Evolutionary conservation across 208 protist species (phyloP).

Genomic region (Novymonas esmeraldas): DNA sequence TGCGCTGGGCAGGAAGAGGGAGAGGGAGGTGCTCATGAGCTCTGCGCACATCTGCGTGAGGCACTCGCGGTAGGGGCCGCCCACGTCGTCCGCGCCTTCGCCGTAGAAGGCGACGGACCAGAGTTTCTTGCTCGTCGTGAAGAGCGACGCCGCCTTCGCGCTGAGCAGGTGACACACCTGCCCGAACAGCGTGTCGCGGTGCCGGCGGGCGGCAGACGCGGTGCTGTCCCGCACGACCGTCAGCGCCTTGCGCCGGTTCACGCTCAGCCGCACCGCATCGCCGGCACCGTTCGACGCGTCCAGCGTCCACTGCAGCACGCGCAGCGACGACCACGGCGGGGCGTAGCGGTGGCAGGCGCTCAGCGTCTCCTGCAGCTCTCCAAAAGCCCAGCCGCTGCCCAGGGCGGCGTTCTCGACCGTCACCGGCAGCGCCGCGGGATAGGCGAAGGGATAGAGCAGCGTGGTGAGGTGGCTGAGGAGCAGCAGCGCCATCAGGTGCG

Average conservation of each 20-base stretch:
- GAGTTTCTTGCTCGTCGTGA: slow-evolving; percentile 79
- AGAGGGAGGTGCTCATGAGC: slow-evolving; percentile 78
- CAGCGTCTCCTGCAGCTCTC: slow-evolving; percentile 22
- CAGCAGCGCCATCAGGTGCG: slow-evolving; percentile 23
- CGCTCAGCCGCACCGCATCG: slow-evolving; percentile 71
- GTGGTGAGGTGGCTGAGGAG: slow-evolving; percentile 30
- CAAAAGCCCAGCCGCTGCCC: slow-evolving; percentile 20
- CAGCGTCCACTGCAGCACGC: slow-evolving; percentile 48
- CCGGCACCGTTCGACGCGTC: slow-evolving; percentile 47
- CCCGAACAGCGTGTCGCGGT: slow-evolving; percentile 85
- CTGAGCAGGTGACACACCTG: slow-evolving; percentile 83
- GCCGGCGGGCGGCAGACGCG: slow-evolving; percentile 35
- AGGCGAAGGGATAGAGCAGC: slow-evolving; percentile 37
- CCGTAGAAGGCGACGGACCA: slow-evolving; percentile 89
- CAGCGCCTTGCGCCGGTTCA: slow-evolving; percentile 85
- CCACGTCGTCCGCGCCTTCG: slow-evolving; percentile 94
- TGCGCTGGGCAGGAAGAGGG: slow-evolving; percentile 88
- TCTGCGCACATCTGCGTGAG: slow-evolving; percentile 91
- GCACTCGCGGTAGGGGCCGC: slow-evolving; percentile 92
- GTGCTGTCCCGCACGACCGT: slow-evolving; percentile 54
- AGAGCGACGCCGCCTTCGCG: slow-evolving; percentile 58
- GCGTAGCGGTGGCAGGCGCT: slow-evolving; percentile 28
- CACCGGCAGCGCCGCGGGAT: slow-evolving; percentile 27
- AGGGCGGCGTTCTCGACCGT: slow-evolving; percentile 26
- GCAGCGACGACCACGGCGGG: slow-evolving; percentile 47